Conservation (phyloP, 2,329 filamentous ascomycete genomes). For the Aspergillus piperis region DNA sequence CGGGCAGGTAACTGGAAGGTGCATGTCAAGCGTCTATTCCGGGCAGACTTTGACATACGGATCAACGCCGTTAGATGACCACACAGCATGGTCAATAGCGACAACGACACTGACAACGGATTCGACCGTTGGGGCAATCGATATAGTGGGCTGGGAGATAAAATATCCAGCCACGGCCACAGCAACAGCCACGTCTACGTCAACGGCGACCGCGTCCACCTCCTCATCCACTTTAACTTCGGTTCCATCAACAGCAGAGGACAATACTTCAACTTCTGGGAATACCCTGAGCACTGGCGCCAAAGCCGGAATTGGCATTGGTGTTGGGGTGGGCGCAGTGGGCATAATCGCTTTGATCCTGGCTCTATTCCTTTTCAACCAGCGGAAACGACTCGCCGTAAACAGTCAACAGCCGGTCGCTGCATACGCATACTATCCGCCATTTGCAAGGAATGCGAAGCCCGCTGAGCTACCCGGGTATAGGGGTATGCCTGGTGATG, state of each 20-base stretch:
- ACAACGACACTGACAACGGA: constrained; percentile 3
- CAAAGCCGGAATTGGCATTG: constrained; percentile 9
- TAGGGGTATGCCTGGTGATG: not conserved
- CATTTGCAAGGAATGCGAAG: not conserved
- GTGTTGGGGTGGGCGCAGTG: constrained; percentile 3
- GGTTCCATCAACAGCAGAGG: not conserved
- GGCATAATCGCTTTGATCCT: not conserved
- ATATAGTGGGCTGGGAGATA: constrained; percentile 10
- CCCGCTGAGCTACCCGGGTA: not conserved
- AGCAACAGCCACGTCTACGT: not conserved
- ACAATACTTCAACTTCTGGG: not conserved
- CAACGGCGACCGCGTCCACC: not conserved
- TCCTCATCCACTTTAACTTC: not conserved
- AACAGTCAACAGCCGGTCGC: not conserved
- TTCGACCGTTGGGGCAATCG: constrained; percentile 6
- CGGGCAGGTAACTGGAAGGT: not conserved
- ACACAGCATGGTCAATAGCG: not conserved
- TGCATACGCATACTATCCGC: not conserved
- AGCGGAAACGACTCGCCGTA: not conserved
- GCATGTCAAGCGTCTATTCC: constrained; percentile 4
- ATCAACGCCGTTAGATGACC: not conserved
- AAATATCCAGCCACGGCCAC: not conserved
- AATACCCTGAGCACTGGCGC: not conserved
- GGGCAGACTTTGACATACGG: constrained; percentile 10
- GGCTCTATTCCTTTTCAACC: not conserved